phyloP scores from a whole-genome alignment of 73 alveolate genomes.

The Paramecium sexaurelia region DNA sequence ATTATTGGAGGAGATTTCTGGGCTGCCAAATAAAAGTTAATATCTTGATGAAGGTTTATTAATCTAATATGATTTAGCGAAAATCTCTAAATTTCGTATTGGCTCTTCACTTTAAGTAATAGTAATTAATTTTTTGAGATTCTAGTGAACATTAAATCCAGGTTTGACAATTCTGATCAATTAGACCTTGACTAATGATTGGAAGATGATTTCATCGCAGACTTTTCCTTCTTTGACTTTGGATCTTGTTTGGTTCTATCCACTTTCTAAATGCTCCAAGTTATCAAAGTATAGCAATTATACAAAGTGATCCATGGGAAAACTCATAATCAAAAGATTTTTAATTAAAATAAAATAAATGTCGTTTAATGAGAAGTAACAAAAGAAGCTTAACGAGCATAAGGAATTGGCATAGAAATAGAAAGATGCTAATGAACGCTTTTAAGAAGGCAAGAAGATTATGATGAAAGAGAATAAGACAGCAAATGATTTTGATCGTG shows the following conservation, averaged over 20 bases:
- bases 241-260: not conserved
- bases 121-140: slow-evolving; percentile 14
- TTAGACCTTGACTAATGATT: not conserved
- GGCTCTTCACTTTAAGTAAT: slow-evolving; percentile 38
- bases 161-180: slow-evolving; percentile 53
- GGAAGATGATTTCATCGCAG: slow-evolving; percentile 46
- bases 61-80: not conserved
- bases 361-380: slow-evolving; percentile 12
- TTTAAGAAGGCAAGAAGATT: slow-evolving; percentile 61
- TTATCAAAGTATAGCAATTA: slow-evolving; percentile 39
- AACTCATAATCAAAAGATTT: not conserved
- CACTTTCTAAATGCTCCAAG: slow-evolving; percentile 35
- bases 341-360: slow-evolving; percentile 13
- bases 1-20: not conserved
- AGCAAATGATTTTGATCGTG: slow-evolving; percentile 74
- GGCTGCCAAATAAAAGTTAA: not conserved
- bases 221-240: not conserved
- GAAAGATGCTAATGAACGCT: slow-evolving; percentile 53
- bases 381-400: slow-evolving; percentile 25
- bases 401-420: slow-evolving; percentile 26
- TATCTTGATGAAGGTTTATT: slow-evolving; percentile 27
- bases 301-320: slow-evolving; percentile 8
- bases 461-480: slow-evolving; percentile 70
- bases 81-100: slow-evolving; percentile 1
- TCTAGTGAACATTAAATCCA: slow-evolving; percentile 28